These are phyloP conservation scores for Turnera subulata DNA, from an alignment of 345 rosid species.

Conservation along the genomic window DNA sequence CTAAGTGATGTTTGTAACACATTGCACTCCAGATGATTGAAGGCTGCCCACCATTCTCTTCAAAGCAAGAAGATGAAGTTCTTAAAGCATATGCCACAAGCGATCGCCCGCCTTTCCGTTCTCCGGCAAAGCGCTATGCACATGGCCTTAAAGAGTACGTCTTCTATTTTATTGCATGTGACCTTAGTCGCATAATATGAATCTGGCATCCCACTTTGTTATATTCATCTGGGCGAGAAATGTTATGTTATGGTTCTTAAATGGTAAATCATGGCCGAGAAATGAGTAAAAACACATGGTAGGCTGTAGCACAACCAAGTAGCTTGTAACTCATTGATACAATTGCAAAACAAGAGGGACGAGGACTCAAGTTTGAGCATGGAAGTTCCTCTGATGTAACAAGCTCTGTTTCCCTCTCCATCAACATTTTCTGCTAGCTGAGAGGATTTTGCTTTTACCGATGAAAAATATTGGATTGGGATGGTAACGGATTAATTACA, in stretches of 20 bases:
- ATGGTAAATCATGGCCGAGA: neutral
- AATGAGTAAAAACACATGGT: neutral
- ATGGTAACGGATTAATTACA: too few species aligned
- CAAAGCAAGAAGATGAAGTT: constrained; percentile 63
- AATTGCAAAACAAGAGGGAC: too few species aligned
- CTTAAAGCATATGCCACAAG: constrained; percentile 43
- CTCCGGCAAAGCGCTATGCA: constrained; percentile 66
- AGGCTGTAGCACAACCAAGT: too few species aligned
- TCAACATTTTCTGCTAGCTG: too few species aligned
- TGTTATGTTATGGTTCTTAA: neutral
- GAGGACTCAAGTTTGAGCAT: too few species aligned
- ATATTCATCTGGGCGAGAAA: too few species aligned
- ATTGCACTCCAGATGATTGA: constrained; percentile 65
- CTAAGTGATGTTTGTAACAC: constrained; percentile 16
- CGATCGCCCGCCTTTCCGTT: constrained; percentile 62
- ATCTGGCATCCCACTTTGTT: neutral
- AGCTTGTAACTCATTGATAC: too few species aligned
- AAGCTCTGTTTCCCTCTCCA: neutral
- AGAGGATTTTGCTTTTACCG: too few species aligned
- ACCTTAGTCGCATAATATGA: constrained; percentile 6
- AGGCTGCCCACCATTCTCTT: constrained; percentile 67
- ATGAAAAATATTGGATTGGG: too few species aligned
- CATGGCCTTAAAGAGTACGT: constrained; percentile 83
- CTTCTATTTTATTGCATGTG: neutral
- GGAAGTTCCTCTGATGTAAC: neutral